Evolutionary conservation across 1,284 basidiomycete species (phyloP), one percentile per base, ranked within the genome.

Genomic region (Microbotryomycetes sp.): DNA sequence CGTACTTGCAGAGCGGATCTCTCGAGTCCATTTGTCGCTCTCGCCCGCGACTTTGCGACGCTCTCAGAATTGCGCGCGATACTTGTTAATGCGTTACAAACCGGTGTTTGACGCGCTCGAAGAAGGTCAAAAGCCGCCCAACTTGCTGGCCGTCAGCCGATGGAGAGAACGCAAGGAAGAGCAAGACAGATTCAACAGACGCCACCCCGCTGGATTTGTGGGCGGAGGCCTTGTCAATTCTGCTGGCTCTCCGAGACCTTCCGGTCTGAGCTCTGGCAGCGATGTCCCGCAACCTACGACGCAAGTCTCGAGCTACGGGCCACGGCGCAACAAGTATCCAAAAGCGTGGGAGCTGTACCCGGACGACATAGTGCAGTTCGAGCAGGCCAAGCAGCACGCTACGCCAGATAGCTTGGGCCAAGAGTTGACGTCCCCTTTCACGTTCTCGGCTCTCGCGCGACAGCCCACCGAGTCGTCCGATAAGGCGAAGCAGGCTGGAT

Each of bases 331-430:
- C 52, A 52, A 56, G 51, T 5, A 45, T n/a, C 56, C 56, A 1
- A 51, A 35, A 3, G 53, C 47, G 27, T 62, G 60, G 60, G 60
- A 62, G 45, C 23, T 62, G 13, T 62, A 62, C 30, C 60, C 60
- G 28, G 60, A 62, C 49, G 56, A 62, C 30, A 31, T 62, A 13
- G 29, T 24, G 29, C 52, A 62, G 16, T 62, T n/a, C n/a, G 27
- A 9, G 35, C 35, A 18, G 11, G 35, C 35, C 9, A 41, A 41
- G 35, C 35, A 41, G 18, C 35, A 11, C 11, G 35, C 9, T 18
- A 41, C 35, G 18, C 35, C 35, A 41, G 35, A 41, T 18, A 11
- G 11, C 11, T 11, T 41, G 9, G 9, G 18, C 18, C 35, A 41
- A 41, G 35, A 41, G 9, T 9, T 41, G 11, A 41, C 35, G 35